Evolutionary conservation across 768 basidiomycete species (phyloP).

Genomic region (Asterophora lycoperdoides): DNA sequence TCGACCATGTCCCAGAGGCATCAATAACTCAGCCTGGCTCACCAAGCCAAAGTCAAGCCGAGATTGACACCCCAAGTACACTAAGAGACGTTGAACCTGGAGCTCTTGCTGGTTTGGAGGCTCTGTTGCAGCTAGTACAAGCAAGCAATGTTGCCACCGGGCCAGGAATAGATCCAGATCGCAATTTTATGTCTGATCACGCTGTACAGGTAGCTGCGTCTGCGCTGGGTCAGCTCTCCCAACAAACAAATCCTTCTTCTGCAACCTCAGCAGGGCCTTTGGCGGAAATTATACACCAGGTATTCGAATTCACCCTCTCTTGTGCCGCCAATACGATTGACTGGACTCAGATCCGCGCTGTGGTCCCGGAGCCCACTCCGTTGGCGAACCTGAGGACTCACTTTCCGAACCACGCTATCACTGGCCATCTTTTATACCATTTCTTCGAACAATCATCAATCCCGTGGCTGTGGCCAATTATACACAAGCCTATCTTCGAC

Average conservation of each 20-base stretch:
- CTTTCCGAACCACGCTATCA: slow-evolving; percentile 16
- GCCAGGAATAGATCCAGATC: not conserved
- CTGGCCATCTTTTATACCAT: slow-evolving; percentile 11
- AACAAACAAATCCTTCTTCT: slow-evolving; percentile 1
- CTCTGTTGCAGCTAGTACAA: slow-evolving; percentile 14
- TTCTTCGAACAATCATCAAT: slow-evolving; percentile 17
- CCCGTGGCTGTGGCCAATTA: slow-evolving; percentile 14
- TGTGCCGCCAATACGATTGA: not conserved
- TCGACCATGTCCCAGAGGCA: not conserved
- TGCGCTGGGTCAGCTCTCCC: slow-evolving; percentile 12
- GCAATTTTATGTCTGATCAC: not conserved
- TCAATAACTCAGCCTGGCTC: no score
- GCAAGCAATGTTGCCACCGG: slow-evolving; percentile 7
- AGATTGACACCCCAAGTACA: not conserved
- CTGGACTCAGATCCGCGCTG: not conserved
- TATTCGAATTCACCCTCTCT: not conserved
- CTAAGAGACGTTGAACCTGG: slow-evolving; percentile 4
- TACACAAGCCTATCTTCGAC: slow-evolving; percentile 15
- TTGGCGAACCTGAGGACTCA: slow-evolving; percentile 11
- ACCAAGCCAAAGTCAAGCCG: not conserved
- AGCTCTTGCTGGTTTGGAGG: slow-evolving; percentile 10
- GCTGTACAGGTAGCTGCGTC: slow-evolving; percentile 9
- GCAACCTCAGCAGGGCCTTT: not conserved
- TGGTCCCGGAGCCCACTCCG: not conserved
- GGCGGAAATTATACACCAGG: slow-evolving; percentile 11